Conservation (phyloP, 148 eudicot genomes). For the Nepenthes mirabilis region DNA sequence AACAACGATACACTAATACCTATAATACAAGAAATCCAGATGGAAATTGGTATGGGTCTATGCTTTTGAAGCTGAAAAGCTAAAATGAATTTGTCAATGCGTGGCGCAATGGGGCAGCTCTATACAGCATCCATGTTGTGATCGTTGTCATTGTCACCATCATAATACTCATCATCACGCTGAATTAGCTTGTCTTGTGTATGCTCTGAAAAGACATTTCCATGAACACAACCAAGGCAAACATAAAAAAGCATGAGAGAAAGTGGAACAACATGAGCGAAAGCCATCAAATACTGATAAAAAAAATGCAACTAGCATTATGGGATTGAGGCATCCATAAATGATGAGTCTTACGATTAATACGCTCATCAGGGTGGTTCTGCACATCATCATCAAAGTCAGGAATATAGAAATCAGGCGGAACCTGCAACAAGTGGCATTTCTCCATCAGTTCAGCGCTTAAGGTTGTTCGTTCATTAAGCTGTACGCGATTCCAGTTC, state of each 20-base stretch:
- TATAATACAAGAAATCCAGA: too few relatives aligned
- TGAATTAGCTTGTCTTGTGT: conserved; percentile 69
- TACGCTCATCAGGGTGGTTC: conserved; percentile 72
- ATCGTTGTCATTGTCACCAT: conserved; percentile 86
- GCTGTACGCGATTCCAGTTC: too few relatives aligned
- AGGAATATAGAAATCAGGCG: conserved; percentile 95
- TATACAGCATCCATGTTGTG: conserved; percentile 37
- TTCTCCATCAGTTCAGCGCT: conserved; percentile 1
- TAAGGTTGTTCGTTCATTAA: too few relatives aligned
- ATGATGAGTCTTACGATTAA: conserved; percentile 48
- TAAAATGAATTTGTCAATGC: too few relatives aligned
- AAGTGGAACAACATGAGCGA: too few relatives aligned
- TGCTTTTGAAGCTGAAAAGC: too few relatives aligned
- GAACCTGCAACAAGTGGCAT: conserved; percentile 46
- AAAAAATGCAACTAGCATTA: background rate
- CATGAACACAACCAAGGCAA: background rate
- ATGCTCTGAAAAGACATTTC: conserved; percentile 34
- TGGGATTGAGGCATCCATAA: background rate
- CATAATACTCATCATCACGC: conserved; percentile 89
- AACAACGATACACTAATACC: too few relatives aligned
- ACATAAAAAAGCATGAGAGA: background rate
- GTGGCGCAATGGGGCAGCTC: background rate
- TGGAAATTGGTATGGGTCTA: too few relatives aligned
- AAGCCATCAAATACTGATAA: too few relatives aligned
- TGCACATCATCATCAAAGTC: conserved; percentile 89